Evolutionary conservation across 2,329 filamentous ascomycete genomes (phyloP).

Genomic region (Hymenotorrendiella dingleyae): DNA sequence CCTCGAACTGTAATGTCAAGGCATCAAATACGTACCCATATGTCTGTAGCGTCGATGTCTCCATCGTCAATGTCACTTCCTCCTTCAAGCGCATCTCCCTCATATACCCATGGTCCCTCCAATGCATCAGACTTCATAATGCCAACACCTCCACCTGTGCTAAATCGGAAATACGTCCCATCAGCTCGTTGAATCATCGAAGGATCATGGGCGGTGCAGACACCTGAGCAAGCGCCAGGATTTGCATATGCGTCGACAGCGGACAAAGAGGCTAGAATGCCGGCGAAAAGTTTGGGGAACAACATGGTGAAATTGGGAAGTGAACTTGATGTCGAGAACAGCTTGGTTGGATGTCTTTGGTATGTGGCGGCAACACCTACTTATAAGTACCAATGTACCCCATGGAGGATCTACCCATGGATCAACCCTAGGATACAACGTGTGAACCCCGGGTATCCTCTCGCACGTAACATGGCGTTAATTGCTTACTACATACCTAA

Average conservation of each 20-base stretch:
- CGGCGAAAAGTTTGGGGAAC: too few species aligned
- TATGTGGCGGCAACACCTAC: too few species aligned
- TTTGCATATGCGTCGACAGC: conserved; percentile 1
- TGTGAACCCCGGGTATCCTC: too few species aligned
- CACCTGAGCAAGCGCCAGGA: conserved; percentile 36
- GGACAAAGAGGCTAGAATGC: not conserved
- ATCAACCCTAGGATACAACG: too few species aligned
- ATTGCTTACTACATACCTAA: too few species aligned
- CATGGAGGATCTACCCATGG: too few species aligned
- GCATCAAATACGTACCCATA: conserved; percentile 34
- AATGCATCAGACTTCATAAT: conserved; percentile 34
- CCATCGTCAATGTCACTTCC: conserved; percentile 36
- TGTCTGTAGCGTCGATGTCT: too few species aligned
- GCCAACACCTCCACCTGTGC: conserved; percentile 36
- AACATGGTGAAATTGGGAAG: too few species aligned
- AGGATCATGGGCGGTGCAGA: conserved; percentile 37
- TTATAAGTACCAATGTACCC: too few species aligned
- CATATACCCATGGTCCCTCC: conserved; percentile 36
- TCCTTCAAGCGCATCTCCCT: conserved; percentile 35
- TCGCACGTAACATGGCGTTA: too few species aligned
- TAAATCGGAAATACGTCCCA: conserved; percentile 39
- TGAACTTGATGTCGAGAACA: too few species aligned
- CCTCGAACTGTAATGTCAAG: not conserved
- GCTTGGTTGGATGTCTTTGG: too few species aligned
- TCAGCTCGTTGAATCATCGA: conserved; percentile 37